Percentiles rank a stretch among this genome's conserved stretches.
Conservation (phyloP, 2,329 filamentous ascomycete genomes). For the Helotiales sp. region DNA sequence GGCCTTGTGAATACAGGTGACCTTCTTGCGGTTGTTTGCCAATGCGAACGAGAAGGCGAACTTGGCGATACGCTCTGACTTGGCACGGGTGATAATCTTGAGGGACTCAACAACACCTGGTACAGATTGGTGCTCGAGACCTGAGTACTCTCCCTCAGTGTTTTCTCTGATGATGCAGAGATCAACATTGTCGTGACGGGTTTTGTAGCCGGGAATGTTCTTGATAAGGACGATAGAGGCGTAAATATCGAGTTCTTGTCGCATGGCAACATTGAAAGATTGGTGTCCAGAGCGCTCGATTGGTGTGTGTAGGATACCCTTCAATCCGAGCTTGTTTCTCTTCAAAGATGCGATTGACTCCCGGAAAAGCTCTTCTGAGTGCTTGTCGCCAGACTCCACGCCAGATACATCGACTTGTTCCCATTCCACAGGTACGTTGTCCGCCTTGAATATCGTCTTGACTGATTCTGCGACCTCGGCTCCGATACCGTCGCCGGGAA, state of each 20-base stretch:
- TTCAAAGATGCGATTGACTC: conserved; percentile 93
- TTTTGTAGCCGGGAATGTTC: conserved; percentile 99
- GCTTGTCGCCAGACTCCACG: conserved; percentile 77
- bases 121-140: conserved; percentile 97
- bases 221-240: conserved; percentile 97
- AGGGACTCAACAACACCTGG: conserved; percentile 96
- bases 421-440: conserved; percentile 98
- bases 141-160: conserved; percentile 99
- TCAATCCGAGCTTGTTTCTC: conserved; percentile 98
- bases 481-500: conserved; percentile 98
- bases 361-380: conserved; percentile 92
- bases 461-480: conserved; percentile 97
- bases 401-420: conserved; percentile 96
- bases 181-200: conserved; percentile 95
- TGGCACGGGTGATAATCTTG: conserved; percentile 99
- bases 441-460: conserved; percentile 99
- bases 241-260: conserved; percentile 99
- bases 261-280: conserved; percentile 98
- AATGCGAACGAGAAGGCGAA: conserved; percentile 98
- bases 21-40: conserved; percentile 98
- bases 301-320: conserved; percentile 98
- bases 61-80: conserved; percentile 98
- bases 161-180: conserved; percentile 99
- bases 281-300: conserved; percentile 96
- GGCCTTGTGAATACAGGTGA: conserved; percentile 99